Base-by-base conservation (phyloP, 345 rosid genomes). In the Trapa bicornis region DNA sequence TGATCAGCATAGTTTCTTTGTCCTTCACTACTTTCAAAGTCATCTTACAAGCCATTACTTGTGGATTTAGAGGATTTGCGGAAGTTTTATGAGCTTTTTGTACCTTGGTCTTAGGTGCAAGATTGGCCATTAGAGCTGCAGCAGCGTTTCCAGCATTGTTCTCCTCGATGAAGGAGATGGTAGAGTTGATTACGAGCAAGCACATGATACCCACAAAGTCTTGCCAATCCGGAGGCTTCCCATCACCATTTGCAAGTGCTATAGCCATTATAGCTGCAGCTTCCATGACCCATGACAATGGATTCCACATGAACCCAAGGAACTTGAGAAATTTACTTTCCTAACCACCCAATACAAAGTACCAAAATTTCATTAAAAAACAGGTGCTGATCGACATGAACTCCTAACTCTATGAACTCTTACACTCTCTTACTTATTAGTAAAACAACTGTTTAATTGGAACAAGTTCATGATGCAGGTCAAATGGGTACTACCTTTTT, bases 131-230 rank as follows among this genome's bases (percentile, higher is more conserved):
- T 37, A 89, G 88, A 71, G 89, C 94, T 52, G 94, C 92, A 39
- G 96, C 96, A 66, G 96, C 96, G 65, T 87, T 88, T 3, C 97
- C 97, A 0, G 97, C 97, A 17, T 86, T 88, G 85, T 90, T 90
- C 72, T 88, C 97, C 76, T 88, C 97, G 9, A 81, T 80, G 47
- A 90, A 90, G 75, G 89, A 84, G 72, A 88, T 90, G 4, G 97
- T 88, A 37, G 97, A 90, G 80, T 90, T 90, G 65, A 90, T 88
- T 0, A 90, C 68, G 71, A 90, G 67, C 83, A 90, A 73, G 73
- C 87, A 81, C 53, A 90, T 62, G 39, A 90, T 87, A 70, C 96
- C 96, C 4, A 85, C 78, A 75, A 82, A 84, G 66, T 84, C 89
- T 64, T 84, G 87, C 96, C 96, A 88, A 52, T 90, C 95, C 0